These are phyloP conservation scores for Aspergillus flavus DNA, from an alignment of 2,329 filamentous ascomycete species.

Conservation along the genomic window DNA sequence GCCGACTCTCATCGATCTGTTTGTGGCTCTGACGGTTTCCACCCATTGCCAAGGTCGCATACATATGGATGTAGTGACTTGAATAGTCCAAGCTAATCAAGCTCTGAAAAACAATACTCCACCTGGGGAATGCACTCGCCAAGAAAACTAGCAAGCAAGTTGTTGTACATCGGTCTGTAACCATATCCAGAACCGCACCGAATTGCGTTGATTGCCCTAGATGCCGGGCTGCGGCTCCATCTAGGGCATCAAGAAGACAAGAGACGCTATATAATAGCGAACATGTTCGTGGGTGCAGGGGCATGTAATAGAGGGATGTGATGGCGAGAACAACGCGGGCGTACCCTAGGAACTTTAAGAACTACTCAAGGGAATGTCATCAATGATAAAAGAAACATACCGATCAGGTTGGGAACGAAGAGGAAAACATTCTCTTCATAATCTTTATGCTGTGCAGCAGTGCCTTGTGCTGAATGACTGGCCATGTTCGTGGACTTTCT, in stretches of 20 bases:
- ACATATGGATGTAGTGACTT: conserved; percentile 76
- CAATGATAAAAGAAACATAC: conserved; percentile 43
- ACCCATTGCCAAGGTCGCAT: conserved; percentile 82
- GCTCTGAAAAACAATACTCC: conserved; percentile 87
- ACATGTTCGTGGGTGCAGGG: conserved; percentile 90
- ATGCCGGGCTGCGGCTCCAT: conserved; percentile 81
- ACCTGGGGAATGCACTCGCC: conserved; percentile 87
- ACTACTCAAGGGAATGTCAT: neutral
- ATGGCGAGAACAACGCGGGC: conserved; percentile 74
- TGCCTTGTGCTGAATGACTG: neutral
- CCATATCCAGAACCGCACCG: conserved; percentile 94
- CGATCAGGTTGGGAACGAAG: conserved; percentile 76
- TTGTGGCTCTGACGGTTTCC: conserved; percentile 80
- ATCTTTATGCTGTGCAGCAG: neutral
- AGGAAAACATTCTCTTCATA: conserved; percentile 70
- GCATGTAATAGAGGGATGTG: conserved; percentile 95
- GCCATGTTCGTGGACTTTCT: neutral
- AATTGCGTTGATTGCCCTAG: conserved; percentile 89
- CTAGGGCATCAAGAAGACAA: conserved; percentile 87
- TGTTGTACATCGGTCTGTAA: conserved; percentile 93
- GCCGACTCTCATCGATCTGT: conserved; percentile 81
- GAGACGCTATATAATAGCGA: conserved; percentile 80
- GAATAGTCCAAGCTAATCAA: conserved; percentile 88
- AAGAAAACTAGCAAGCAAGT: conserved; percentile 89
- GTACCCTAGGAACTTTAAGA: conserved; percentile 60